phyloP scores from a whole-genome alignment of 1,284 basidiomycete species.

The Sanghuangporus sanghuang region DNA sequence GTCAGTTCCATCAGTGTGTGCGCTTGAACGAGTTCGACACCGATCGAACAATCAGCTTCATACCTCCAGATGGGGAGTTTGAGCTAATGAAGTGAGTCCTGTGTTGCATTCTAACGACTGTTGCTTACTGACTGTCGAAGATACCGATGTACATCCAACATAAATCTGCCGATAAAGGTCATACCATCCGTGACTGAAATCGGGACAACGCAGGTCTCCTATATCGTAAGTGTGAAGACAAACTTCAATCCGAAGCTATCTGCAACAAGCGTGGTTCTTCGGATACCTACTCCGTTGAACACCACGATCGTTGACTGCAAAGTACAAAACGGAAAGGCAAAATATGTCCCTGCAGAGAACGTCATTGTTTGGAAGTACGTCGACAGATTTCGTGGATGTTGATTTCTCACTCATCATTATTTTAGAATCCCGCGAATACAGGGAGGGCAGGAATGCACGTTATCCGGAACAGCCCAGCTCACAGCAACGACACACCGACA shows the following conservation, averaged over 20 bases:
- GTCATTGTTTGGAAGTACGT: slow-evolving; percentile 89
- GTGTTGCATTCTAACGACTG: slow-evolving; percentile 9
- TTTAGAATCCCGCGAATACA: slow-evolving; percentile 86
- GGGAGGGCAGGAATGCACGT: slow-evolving; percentile 86
- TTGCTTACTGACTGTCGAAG: slow-evolving; percentile 35
- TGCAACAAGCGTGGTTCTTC: slow-evolving; percentile 87
- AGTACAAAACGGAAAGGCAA: slow-evolving; percentile 89
- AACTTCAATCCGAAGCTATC: slow-evolving; percentile 91
- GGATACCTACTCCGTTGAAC: slow-evolving; percentile 95
- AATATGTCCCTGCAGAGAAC: slow-evolving; percentile 94
- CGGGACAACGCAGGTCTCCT: slow-evolving; percentile 88
- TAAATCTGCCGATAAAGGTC: slow-evolving; percentile 89
- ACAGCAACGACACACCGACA: slow-evolving; percentile 87
- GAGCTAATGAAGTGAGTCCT: slow-evolving; percentile 85
- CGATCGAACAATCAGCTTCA: slow-evolving; percentile 90
- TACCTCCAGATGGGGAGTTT: slow-evolving; percentile 98
- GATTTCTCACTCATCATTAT: not conserved
- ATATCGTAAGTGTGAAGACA: slow-evolving; percentile 84
- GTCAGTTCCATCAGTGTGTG: slow-evolving; percentile 98
- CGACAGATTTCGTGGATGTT: not conserved
- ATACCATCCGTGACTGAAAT: slow-evolving; percentile 93
- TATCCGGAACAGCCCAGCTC: slow-evolving; percentile 79
- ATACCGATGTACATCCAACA: slow-evolving; percentile 93
- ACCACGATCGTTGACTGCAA: slow-evolving; percentile 91
- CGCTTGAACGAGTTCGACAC: slow-evolving; percentile 92